Evolutionary conservation across 2,329 filamentous ascomycete genomes (phyloP), one percentile per base, ranked within the genome.

Genomic region (Geoglossum cookeanum): DNA sequence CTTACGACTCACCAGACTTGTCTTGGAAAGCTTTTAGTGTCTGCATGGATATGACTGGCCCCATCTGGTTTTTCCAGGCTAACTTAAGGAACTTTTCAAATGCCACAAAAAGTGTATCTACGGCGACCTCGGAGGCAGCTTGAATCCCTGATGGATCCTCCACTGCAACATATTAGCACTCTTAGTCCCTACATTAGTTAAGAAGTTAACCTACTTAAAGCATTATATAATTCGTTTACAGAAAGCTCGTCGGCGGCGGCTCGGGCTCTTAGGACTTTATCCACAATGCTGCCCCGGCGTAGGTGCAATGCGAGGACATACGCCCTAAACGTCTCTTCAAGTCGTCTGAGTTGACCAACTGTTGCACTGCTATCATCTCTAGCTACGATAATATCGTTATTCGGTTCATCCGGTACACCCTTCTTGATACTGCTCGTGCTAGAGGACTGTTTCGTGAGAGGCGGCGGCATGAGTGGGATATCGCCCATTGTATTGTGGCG

Each of bases 51-150:
- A 97, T 81, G 57, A 97, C 80, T 2, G 87, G 81, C 0, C 91
- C 91, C 75, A 96, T 89, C 63, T 87, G 84, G 62, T 91, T 85
- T 59, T 79, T 82, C 91, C 91, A 97, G 11, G 87, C 89, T 61
- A 89, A 83, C 59, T 81, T 82, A 59, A 96, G 73, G 63, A 96
- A 97, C 60, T 94, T 96, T 67, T 96, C 90, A 67, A 96, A 97
- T 0, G 90, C 85, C 30, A 86, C 85, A 65, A 96, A 94, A 4
- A 97, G 77, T 22, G 91, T 82, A 65, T 96, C 89, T 7, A 91
- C 81, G 2, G 83, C 78, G 7, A 87, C 77, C 59, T 95, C 88
- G 0, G 81, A 78, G 1, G 86, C 81, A 8, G 82, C 74, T 56
- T 94, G 85, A 61, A 86, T 77, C 64, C 87, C 88, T 56, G 80